phyloP scores from a whole-genome alignment of 192 early-diverging fungal species.

The Borealophlyctis nickersoniae region DNA sequence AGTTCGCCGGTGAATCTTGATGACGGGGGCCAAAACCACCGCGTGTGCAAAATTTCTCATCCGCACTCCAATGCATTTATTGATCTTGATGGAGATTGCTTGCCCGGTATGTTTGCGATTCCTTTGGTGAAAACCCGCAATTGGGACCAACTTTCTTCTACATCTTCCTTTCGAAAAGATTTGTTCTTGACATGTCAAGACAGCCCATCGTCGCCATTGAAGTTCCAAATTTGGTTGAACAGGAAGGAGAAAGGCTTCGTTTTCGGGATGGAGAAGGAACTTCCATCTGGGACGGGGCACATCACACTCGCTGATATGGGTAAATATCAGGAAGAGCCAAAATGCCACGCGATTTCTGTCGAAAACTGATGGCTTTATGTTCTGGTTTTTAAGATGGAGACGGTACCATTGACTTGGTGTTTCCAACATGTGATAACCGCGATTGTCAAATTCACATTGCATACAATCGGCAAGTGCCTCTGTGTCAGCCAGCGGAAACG shows the following conservation, averaged over 20 bases:
- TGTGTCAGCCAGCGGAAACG: conserved; percentile 52
- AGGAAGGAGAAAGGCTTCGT: conserved; percentile 59
- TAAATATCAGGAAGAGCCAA: conserved; percentile 14
- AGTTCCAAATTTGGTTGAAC: conserved; percentile 77
- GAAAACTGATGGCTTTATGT: too few species aligned
- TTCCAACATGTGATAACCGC: conserved; percentile 57
- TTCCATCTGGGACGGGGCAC: conserved; percentile 68
- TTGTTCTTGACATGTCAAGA: conserved; percentile 73
- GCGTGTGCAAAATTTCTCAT: conserved; percentile 62
- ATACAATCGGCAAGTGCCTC: conserved; percentile 78
- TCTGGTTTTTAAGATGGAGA: too few species aligned
- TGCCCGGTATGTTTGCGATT: conserved; percentile 52
- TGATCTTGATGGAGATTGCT: conserved; percentile 90
- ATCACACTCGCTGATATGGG: conserved; percentile 89
- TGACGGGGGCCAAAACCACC: not conserved
- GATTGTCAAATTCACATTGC: conserved; percentile 68
- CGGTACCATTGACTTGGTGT: conserved; percentile 82
- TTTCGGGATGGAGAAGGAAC: conserved; percentile 52
- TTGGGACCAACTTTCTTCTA: not conserved
- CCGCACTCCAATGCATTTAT: conserved; percentile 93
- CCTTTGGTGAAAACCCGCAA: not conserved
- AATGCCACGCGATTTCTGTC: too few species aligned
- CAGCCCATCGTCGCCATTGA: conserved; percentile 24
- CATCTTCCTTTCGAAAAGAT: conserved; percentile 37
- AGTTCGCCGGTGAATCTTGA: too few species aligned